Conservation (phyloP, 2,329 filamentous ascomycete species). For the Fusarium setosum region DNA sequence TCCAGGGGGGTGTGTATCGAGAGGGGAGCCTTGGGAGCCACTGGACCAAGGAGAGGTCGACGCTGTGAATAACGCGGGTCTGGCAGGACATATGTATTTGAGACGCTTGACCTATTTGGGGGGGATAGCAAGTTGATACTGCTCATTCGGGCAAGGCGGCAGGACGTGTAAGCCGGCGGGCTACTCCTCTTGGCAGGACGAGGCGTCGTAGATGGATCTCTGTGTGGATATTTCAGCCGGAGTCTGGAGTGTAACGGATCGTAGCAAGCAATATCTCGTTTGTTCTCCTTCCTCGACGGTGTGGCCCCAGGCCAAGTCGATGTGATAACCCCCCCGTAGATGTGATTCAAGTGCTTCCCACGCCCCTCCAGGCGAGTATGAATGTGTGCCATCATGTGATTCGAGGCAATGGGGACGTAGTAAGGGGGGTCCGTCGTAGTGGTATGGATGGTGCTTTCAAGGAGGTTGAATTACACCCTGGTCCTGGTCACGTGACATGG, state of each 20-base stretch:
- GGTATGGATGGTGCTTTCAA: constrained; percentile 13
- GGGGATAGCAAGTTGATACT: constrained; percentile 41
- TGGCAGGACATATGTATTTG: constrained; percentile 36
- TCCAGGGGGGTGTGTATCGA: constrained; percentile 37
- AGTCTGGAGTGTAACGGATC: constrained; percentile 40
- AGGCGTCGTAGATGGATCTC: constrained; percentile 33
- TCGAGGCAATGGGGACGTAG: constrained; percentile 25
- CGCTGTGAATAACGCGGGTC: constrained; percentile 28
- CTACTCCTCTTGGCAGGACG: constrained; percentile 36
- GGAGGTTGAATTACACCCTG: constrained; percentile 35
- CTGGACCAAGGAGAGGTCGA: constrained; percentile 28
- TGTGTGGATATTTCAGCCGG: constrained; percentile 35
- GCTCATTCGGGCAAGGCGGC: constrained; percentile 46
- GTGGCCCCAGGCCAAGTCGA: constrained; percentile 22
- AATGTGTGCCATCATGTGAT: constrained; percentile 37
- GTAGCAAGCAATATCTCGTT: constrained; percentile 40
- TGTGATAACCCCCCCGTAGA: constrained; percentile 44
- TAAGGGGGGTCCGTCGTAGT: constrained; percentile 5
- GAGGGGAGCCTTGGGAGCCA: constrained; percentile 32
- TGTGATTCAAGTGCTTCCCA: constrained; percentile 35
- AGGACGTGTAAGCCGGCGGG: constrained; percentile 23
- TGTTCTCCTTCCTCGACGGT: constrained; percentile 28
- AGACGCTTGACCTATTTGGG: constrained; percentile 49
- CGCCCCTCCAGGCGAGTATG: constrained; percentile 31
- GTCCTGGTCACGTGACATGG: constrained; percentile 23